A percentile compares a stretch with the other conserved stretches of the same genome.
Evolutionary conservation across 2,329 filamentous ascomycete species (phyloP).

Genomic region (Verticillium klebahnii): DNA sequence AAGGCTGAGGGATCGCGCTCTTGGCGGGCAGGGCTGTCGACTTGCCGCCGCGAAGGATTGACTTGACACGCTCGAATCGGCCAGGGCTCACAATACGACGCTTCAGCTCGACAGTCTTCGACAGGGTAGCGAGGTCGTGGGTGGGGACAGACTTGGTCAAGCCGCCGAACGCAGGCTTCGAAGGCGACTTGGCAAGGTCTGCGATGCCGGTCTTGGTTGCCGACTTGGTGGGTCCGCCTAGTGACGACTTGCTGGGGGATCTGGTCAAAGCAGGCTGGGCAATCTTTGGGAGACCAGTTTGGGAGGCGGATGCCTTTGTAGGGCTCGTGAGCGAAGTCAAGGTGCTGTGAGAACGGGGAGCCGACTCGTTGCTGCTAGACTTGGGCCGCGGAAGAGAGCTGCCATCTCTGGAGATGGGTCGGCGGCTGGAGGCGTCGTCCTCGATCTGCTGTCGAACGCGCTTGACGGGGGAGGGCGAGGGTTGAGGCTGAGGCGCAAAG

Average conservation of each 20-base stretch:
- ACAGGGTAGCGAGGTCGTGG: slow-evolving; percentile 32
- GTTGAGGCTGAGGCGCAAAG: slow-evolving; percentile 33
- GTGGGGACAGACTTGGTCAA: slow-evolving; percentile 49
- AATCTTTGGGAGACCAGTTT: slow-evolving; percentile 50
- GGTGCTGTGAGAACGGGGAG: slow-evolving; percentile 40
- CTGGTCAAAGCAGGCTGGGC: slow-evolving; percentile 39
- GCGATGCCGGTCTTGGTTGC: slow-evolving; percentile 43
- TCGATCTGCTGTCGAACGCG: slow-evolving; percentile 62
- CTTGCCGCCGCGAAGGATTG: slow-evolving; percentile 45
- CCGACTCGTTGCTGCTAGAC: slow-evolving; percentile 33
- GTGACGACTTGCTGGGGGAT: slow-evolving; percentile 12
- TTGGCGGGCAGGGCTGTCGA: slow-evolving; percentile 31
- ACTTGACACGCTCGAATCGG: slow-evolving; percentile 53
- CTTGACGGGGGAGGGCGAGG: slow-evolving; percentile 58
- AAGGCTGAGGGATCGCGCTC: slow-evolving; percentile 44
- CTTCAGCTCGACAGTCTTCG: slow-evolving; percentile 27
- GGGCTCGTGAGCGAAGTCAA: slow-evolving; percentile 65
- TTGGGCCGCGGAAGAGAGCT: slow-evolving; percentile 46
- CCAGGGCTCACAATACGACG: slow-evolving; percentile 41
- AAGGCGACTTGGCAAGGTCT: slow-evolving; percentile 35
- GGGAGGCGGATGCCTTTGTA: slow-evolving; percentile 69
- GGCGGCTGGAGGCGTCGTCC: slow-evolving; percentile 65
- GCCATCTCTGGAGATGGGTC: slow-evolving; percentile 51
- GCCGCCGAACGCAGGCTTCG: slow-evolving; percentile 37
- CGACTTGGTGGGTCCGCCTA: slow-evolving; percentile 36